These are phyloP conservation scores for Hamamelis virginiana DNA, from an alignment of 164 flowering plant genomes.

Conservation along the genomic window DNA sequence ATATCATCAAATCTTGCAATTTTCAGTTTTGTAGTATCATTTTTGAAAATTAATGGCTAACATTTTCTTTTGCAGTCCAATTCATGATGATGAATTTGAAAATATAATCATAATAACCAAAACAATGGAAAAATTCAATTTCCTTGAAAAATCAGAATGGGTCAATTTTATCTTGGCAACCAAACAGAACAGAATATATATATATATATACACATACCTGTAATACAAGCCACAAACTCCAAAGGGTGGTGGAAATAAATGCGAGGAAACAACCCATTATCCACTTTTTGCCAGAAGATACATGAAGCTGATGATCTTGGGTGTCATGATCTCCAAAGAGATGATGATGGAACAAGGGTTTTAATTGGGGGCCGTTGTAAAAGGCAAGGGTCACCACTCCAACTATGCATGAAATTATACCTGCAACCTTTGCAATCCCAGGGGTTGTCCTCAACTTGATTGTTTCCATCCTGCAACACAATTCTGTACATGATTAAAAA, in stretches of 20 bases:
- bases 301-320: background rate
- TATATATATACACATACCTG: slow-evolving; percentile 42
- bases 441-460: slow-evolving; percentile 46
- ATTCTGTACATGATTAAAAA: too few species aligned
- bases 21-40: too few species aligned
- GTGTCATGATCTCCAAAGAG: slow-evolving; percentile 12
- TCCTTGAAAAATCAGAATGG: too few species aligned
- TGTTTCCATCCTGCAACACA: slow-evolving; percentile 54
- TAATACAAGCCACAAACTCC: slow-evolving; percentile 71
- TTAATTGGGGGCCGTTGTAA: slow-evolving; percentile 56
- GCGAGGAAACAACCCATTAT: slow-evolving; percentile 64
- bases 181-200: too few species aligned
- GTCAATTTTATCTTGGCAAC: too few species aligned
- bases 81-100: too few species aligned
- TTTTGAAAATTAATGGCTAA: too few species aligned
- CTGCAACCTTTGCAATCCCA: slow-evolving; percentile 59
- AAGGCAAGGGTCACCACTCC: slow-evolving; percentile 64
- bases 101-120: too few species aligned
- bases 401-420: slow-evolving; percentile 44
- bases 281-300: slow-evolving; percentile 40
- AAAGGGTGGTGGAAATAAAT: slow-evolving; percentile 42
- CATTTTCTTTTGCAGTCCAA: too few species aligned
- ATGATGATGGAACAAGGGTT: slow-evolving; percentile 24
- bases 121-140: too few species aligned
- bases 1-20: too few species aligned